Base-by-base conservation (phyloP, 768 basidiomycete species). In the Baorangia bicolor region DNA sequence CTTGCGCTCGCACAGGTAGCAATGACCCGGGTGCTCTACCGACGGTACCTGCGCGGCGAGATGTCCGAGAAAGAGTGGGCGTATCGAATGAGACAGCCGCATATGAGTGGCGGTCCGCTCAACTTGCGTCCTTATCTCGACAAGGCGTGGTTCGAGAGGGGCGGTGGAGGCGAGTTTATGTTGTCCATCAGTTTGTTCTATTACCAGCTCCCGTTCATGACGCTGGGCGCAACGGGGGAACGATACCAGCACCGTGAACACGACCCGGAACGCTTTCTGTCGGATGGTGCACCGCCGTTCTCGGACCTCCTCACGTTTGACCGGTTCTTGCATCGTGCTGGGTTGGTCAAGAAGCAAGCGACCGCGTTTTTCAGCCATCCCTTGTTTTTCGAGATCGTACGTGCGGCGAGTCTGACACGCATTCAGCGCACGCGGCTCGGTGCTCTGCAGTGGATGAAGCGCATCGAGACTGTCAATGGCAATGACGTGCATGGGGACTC, bases 31-130 rank as follows among this genome's bases (percentile, higher is more conserved):
- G 60, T 84, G 9, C 73, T 85, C 13, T 77, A 78, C 43, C 72
- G 75, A 27, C 74, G 71, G 34, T 81, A 77, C 56, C 59, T 79
- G 13, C 73, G 71, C 5, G 82, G 83, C 1, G 72, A 80, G 16
- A 80, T 86, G 42, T 64, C 68, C 9, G 64, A 75, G 39, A 74
- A 73, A 4, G 84, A 86, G 63, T 85, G 84, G 84, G 73, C 73
- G 21, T 75, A 75, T 43, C 68, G 84, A 23, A 77, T 72, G 53
- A 72, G 64, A 47, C 75, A 84, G 55, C 81, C 81, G 0, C 77
- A 81, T 72, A 69, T 74, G 21, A 78, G 69, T 8, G 73, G 69
- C 5, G 82, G 81, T 2, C 82, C 82, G 11, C 55, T 82, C 25
- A 84, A 80, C 65, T 53, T 83, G 21, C 74, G 85, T 2, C 78